Evolutionary conservation across 345 rosid genomes (phyloP).

Genomic region (Gossypium mustelinum): DNA sequence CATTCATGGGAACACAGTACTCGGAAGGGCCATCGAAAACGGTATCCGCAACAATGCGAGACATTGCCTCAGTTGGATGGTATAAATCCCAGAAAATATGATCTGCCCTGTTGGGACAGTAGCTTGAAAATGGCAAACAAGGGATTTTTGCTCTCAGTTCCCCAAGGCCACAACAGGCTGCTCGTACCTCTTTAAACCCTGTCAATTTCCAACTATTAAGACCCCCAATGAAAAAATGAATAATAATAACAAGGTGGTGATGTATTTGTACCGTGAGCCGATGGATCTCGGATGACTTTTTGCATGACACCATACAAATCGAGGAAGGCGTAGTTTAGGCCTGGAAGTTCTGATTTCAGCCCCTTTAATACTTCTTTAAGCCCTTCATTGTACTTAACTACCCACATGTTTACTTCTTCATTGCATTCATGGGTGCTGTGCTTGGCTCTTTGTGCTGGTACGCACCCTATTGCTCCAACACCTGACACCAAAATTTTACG

Average conservation of each 20-base stretch:
- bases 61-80: neutral
- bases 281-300: neutral
- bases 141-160: neutral
- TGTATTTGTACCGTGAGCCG: neutral
- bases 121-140: neutral
- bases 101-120: neutral
- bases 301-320: neutral
- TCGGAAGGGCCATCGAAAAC: neutral
- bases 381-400: neutral
- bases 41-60: neutral
- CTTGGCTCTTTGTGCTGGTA: neutral
- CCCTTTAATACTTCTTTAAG: neutral
- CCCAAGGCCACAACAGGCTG: neutral
- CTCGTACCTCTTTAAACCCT: neutral
- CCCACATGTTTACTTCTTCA: neutral
- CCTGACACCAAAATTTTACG: neutral
- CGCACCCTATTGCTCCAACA: neutral
- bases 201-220: neutral
- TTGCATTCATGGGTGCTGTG: neutral
- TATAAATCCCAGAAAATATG: conserved; percentile 1
- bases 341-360: neutral
- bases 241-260: neutral
- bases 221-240: neutral
- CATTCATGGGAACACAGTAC: neutral
- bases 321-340: neutral